A percentile compares a stretch with the other conserved stretches of the same genome.
These are phyloP conservation scores for Clonostachys solani DNA, from an alignment of 2,329 filamentous ascomycete species.

Conservation along the genomic window DNA sequence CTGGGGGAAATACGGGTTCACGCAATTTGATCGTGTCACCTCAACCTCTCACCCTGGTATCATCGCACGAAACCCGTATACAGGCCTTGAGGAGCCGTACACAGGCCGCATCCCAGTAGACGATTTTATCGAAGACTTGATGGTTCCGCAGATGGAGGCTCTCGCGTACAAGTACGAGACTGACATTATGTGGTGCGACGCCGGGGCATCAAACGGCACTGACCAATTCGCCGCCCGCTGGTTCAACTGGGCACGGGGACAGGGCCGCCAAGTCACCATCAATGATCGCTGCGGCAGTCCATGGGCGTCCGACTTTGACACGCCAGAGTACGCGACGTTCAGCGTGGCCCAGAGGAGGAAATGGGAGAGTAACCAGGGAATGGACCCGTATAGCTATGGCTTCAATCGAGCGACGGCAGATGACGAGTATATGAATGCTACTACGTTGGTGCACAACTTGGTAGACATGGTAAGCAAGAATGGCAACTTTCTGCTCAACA, in stretches of 20 bases:
- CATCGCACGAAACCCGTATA: conserved; percentile 36
- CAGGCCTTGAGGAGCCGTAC: conserved; percentile 31
- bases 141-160: conserved; percentile 40
- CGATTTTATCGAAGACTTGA: conserved; percentile 37
- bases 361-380: conserved; percentile 56
- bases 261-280: conserved; percentile 45
- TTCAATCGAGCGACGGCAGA: conserved; percentile 51
- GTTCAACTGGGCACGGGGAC: conserved; percentile 29
- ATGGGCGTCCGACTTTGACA: conserved; percentile 50
- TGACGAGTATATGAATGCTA: conserved; percentile 46
- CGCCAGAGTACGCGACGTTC: conserved; percentile 44
- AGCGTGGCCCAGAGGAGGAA: conserved; percentile 41
- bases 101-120: conserved; percentile 28
- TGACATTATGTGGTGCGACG: conserved; percentile 48
- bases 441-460: conserved; percentile 37
- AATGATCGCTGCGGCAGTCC: conserved; percentile 53
- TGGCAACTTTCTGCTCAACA: conserved; percentile 51
- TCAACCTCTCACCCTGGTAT: conserved; percentile 29
- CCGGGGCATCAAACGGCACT: conserved; percentile 34
- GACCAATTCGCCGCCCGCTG: conserved; percentile 32
- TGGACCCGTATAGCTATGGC: conserved; percentile 57
- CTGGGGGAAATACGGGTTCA: conserved; percentile 36
- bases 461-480: conserved; percentile 51
- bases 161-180: conserved; percentile 35
- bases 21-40: conserved; percentile 16